Evolutionary conservation across 192 early-diverging fungal species (phyloP).

Genomic region (Coemansia sp.): DNA sequence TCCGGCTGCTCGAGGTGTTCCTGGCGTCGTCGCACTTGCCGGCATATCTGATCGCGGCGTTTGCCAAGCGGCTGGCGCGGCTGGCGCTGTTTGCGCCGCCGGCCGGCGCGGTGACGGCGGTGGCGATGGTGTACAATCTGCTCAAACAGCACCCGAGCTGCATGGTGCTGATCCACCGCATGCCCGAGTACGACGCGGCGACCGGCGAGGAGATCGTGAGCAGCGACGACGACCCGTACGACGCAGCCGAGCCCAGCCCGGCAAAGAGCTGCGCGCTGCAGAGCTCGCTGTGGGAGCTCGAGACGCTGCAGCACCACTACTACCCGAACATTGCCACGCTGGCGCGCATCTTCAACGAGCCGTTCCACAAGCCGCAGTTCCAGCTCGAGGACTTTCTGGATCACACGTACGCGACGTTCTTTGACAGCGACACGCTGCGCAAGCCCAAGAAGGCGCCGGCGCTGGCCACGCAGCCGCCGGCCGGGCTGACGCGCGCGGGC

Average conservation of each 20-base stretch:
- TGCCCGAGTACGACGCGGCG: conserved; percentile 40
- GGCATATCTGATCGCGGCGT: conserved; percentile 84
- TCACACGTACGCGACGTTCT: conserved; percentile 75
- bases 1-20: conserved; percentile 87
- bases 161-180: conserved; percentile 79
- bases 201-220: conserved; percentile 38
- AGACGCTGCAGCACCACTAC: conserved; percentile 82
- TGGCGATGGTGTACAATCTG: conserved; percentile 93
- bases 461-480: conserved; percentile 56
- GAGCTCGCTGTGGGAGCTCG: conserved; percentile 93
- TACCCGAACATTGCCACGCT: conserved; percentile 80
- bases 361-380: conserved; percentile 81
- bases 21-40: conserved; percentile 84
- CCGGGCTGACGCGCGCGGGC: conserved; percentile 49
- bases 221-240: conserved; percentile 26
- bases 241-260: conserved; percentile 65
- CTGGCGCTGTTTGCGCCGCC: conserved; percentile 81
- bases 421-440: conserved; percentile 60
- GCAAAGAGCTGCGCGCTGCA: conserved; percentile 74
- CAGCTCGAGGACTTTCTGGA: conserved; percentile 96
- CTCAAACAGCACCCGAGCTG: conserved; percentile 87
- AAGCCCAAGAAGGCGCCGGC: conserved; percentile 61
- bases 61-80: conserved; percentile 87
- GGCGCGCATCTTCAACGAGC: conserved; percentile 80
- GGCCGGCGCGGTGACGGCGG: conserved; percentile 71